phyloP scores from a whole-genome alignment of 768 basidiomycete species.

The Phaffia australis region DNA sequence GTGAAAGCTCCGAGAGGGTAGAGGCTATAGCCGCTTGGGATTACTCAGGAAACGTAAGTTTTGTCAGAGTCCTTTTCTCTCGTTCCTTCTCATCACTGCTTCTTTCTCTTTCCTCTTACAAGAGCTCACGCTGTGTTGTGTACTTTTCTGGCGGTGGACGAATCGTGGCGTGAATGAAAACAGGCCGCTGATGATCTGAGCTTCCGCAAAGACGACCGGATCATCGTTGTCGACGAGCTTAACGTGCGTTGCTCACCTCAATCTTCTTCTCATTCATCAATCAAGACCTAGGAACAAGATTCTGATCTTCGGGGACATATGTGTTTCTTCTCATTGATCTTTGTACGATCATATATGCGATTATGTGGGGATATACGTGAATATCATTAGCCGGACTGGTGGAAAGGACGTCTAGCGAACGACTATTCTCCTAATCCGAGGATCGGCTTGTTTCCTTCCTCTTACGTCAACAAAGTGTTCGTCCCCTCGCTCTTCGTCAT shows the following conservation, averaged over 20 bases:
- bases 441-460: conserved; percentile 18
- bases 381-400: conserved; percentile 10
- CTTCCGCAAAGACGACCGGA: conserved; percentile 7
- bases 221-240: not conserved
- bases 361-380: too few species aligned
- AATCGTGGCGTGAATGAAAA: too few species aligned
- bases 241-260: too few species aligned
- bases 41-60: not conserved
- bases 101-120: not conserved
- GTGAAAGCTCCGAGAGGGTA: not conserved
- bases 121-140: too few species aligned
- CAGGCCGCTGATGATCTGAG: not conserved
- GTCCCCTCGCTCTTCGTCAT: not conserved
- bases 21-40: not conserved
- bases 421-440: conserved; percentile 1
- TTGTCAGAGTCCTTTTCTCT: not conserved
- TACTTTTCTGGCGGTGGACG: too few species aligned
- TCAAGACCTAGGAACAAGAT: too few species aligned
- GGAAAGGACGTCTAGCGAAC: conserved; percentile 8
- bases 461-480: conserved; percentile 15
- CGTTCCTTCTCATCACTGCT: not conserved
- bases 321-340: too few species aligned
- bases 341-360: too few species aligned
- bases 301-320: too few species aligned
- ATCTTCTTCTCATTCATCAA: too few species aligned